Evolutionary conservation across 1,284 basidiomycete genomes (phyloP), one percentile per base, ranked within the genome.

Genomic region (Rhodofomes roseus): DNA sequence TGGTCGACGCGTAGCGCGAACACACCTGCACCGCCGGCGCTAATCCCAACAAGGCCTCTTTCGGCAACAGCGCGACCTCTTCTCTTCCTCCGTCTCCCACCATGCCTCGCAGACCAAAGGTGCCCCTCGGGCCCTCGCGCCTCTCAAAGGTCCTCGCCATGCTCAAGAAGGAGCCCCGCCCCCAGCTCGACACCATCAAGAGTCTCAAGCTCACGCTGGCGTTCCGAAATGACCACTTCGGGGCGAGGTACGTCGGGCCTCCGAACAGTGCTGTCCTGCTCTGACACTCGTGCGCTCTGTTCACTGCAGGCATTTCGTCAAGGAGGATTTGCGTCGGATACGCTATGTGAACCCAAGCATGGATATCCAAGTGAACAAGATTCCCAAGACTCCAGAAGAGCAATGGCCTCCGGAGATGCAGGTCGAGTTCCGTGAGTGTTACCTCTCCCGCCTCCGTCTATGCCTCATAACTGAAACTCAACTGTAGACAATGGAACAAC

Each of bases 261-360:
- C 34, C 41, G 27, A 29, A 23, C 6, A 48, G 36, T 53, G 22
- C 18, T 37, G 52, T 5, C 18, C 25, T 40, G 29, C 27, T 16
- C 12, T 48, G 29, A 29, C 46, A 22, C 11, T 48, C 25, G 29
- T n/a, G 46, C 16, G 14, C 6, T 51, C 29, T 46, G 14, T 22
- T 40, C 46, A 29, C 52, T 25, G 46, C 59, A 90, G 90, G 54
- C 84, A 91, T 76, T 92, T 92, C 63, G 78, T 88, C 46, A 89
- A 88, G 67, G 85, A 92, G 44, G 79, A 89, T 22, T 73, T 92
- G 0, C 89, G 89, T 1, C 79, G 87, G 36, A 89, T 92, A 76
- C 85, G 82, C 8, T 90, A 82, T 71, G 84, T 83, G 1, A 92
- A 92, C 66, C 89, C 88, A 0, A 68, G 76, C 11, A 66, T 90